Percentiles rank a stretch among this genome's conserved stretches.
Conservation (phyloP, 768 basidiomycete genomes). For the Mycena leptocephala region DNA sequence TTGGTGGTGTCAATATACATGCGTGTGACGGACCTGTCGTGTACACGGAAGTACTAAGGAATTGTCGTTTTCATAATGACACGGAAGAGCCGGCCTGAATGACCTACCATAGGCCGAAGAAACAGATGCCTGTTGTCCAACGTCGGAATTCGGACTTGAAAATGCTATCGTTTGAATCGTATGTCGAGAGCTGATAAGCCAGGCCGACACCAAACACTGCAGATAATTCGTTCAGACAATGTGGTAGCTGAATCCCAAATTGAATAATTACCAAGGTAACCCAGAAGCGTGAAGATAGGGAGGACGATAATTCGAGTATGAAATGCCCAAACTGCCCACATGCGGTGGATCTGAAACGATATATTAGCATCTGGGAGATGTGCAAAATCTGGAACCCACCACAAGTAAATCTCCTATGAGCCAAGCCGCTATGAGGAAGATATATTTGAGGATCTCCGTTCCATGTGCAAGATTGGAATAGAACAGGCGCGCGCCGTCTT, state of each 20-base stretch:
- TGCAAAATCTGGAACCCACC: not conserved
- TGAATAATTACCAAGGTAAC: not conserved
- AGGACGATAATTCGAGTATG: not conserved
- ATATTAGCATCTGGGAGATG: too few relatives aligned
- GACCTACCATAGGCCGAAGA: constrained; percentile 1
- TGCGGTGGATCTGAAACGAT: constrained; percentile 4
- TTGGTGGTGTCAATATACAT: too few relatives aligned
- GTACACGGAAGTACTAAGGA: not conserved
- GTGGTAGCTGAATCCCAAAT: not conserved
- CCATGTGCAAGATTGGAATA: not conserved
- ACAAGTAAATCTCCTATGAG: not conserved
- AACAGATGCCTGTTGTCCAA: constrained; percentile 12
- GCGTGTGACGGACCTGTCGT: not conserved
- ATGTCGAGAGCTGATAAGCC: not conserved
- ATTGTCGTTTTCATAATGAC: not conserved
- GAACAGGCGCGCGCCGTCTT: not conserved
- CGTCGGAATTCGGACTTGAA: not conserved
- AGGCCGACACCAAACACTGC: not conserved
- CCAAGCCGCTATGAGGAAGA: not conserved
- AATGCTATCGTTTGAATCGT: not conserved
- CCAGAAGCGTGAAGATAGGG: not conserved
- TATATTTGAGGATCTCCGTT: constrained; percentile 4
- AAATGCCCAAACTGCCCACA: not conserved
- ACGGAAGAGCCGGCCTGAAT: too few relatives aligned
- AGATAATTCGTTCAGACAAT: not conserved